These are phyloP conservation scores for Patellifolia procumbens DNA, from an alignment of 179 eudicot species.

Conservation along the genomic window DNA sequence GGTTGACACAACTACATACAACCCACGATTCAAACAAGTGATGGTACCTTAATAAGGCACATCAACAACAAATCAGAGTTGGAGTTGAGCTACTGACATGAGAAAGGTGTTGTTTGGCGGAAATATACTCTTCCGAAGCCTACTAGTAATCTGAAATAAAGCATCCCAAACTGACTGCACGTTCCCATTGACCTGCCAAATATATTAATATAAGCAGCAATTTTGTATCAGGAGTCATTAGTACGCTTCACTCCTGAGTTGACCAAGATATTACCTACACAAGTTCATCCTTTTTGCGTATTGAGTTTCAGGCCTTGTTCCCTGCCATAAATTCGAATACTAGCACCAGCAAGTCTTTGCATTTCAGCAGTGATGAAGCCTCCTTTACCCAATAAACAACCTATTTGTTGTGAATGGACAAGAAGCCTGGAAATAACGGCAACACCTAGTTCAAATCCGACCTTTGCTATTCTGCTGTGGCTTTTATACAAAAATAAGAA, in stretches of 20 bases:
- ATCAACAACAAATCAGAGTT: too few species aligned
- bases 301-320: conserved; percentile 44
- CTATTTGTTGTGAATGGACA: conserved; percentile 58
- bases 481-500: too few species aligned
- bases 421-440: conserved; percentile 60
- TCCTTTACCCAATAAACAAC: conserved; percentile 64
- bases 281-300: conserved; percentile 44
- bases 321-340: conserved; percentile 53
- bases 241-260: neutral
- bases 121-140: conserved; percentile 53
- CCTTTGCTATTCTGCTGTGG: too few species aligned
- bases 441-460: too few species aligned
- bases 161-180: conserved; percentile 61
- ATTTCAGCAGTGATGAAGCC: conserved; percentile 54
- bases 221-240: neutral
- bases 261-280: conserved; percentile 48
- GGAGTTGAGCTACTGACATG: conserved; percentile 34
- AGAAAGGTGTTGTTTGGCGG: conserved; percentile 39
- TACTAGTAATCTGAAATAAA: conserved; percentile 57
- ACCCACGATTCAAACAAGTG: too few species aligned
- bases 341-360: conserved; percentile 64
- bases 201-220: neutral
- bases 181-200: conserved; percentile 53
- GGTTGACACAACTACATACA: too few species aligned
- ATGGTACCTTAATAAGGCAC: too few species aligned